Base-by-base conservation (phyloP, 78 protist species). In the Reticulomyxa filosa region DNA sequence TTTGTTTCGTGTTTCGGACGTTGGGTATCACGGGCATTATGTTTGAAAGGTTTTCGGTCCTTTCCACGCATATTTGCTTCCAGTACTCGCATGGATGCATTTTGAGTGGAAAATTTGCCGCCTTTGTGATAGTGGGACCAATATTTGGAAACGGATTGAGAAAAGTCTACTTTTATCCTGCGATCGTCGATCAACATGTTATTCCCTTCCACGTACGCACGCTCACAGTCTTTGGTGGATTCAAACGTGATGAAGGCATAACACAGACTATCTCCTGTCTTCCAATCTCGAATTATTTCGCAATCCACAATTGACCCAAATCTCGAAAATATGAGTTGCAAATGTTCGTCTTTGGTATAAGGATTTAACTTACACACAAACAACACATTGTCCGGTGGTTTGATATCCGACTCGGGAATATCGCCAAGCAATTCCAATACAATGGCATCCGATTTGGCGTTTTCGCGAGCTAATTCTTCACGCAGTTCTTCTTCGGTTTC, bases 301-400 rank as follows among this genome's bases (percentile, higher is more conserved):
- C 73, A 69, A 30, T 52, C 38, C 26, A n/a, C 13, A 36, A 86
- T 48, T 8, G 38, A 38, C 1, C 99, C 99, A 46, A 87, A 94
- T 3, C 87, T 70, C 0, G 75, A n/a, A 59, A 95, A 95, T 11
- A 82, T 75, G 48, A 80, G 25, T 32, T 75, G 89, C 29, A 95
- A 69, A 68, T 89, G 98, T 36, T 73, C 69, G 51, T 22, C 27
- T 3, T 29, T 6, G 35, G 59, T 34, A 20, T 46, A 38, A 7
- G 93, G 90, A 65, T 95, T 90, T 42, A 95, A 78, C 69, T 85
- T 84, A 77, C 97, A 89, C 29, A 92, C 94, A 56, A 92, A 95
- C 25, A 93, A 71, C 6, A 88, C 94, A 37, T 79, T 84, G 26
- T 95, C 96, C 0, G 91, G 91, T 6, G 99, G 98, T 37, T n/a